These are phyloP conservation scores for Ceratocystis huliohia DNA, from an alignment of 2,329 filamentous ascomycete genomes.

Conservation along the genomic window DNA sequence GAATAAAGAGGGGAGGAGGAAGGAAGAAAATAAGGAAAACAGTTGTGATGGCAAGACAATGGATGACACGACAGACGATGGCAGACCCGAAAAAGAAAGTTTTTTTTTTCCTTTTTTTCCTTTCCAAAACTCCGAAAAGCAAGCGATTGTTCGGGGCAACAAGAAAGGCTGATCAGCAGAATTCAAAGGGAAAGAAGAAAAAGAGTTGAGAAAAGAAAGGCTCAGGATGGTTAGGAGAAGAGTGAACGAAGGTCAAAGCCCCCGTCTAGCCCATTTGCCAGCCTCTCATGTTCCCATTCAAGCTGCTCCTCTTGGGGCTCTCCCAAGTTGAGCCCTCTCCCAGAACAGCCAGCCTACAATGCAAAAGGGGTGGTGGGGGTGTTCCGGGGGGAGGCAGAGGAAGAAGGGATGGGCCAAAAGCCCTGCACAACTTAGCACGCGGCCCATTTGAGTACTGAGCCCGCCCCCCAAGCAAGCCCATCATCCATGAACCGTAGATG, in stretches of 20 bases:
- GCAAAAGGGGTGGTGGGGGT: neutral
- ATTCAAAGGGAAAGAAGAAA: neutral
- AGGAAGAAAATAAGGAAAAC: neutral
- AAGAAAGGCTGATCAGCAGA: neutral
- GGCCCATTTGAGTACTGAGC: neutral
- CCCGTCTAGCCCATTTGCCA: neutral
- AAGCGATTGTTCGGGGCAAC: neutral
- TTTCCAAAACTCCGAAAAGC: neutral
- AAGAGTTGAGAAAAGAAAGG: slow-evolving; percentile 1
- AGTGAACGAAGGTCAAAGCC: slow-evolving; percentile 2
- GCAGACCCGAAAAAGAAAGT: neutral
- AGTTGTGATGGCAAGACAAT: slow-evolving; percentile 1
- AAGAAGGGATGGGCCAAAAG: neutral
- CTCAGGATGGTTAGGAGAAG: neutral
- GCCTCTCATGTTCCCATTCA: neutral
- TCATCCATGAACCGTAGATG: neutral
- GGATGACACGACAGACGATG: neutral
- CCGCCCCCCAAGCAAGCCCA: neutral
- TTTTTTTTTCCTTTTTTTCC: neutral
- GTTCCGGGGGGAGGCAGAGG: slow-evolving; percentile 2
- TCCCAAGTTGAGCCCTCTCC: neutral
- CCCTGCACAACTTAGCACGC: neutral
- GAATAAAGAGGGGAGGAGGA: neutral
- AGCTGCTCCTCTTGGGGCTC: neutral
- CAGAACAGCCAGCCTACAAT: neutral